Evolutionary conservation across 192 early-diverging fungal species (phyloP).

Genomic region (Coemansia sp.): DNA sequence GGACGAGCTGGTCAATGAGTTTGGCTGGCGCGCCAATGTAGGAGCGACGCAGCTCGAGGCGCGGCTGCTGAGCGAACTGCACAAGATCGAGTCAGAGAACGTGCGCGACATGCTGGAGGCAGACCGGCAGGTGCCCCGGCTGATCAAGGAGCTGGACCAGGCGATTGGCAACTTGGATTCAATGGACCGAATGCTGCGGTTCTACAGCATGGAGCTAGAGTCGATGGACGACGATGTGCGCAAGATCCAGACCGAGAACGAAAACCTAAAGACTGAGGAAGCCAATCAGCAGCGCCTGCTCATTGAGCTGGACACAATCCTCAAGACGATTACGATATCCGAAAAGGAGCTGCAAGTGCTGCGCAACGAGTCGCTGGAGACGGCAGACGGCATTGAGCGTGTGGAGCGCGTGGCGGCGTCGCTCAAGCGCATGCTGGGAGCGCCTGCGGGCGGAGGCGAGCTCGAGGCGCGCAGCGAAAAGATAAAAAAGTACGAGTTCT

Average conservation of each 20-base stretch:
- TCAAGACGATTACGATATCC: constrained; percentile 66
- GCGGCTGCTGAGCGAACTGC: constrained; percentile 79
- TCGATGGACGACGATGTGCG: constrained; percentile 93
- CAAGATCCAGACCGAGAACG: constrained; percentile 91
- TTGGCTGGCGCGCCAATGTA: constrained; percentile 85
- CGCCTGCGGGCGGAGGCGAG: constrained; percentile 56
- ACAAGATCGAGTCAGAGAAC: constrained; percentile 80
- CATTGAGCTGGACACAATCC: constrained; percentile 78
- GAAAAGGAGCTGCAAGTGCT: constrained; percentile 63
- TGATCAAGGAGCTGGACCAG: constrained; percentile 81
- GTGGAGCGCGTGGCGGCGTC: constrained; percentile 66
- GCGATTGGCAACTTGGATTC: constrained; percentile 76
- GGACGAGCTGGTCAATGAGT: constrained; percentile 76
- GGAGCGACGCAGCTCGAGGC: constrained; percentile 87
- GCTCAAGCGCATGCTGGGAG: constrained; percentile 67
- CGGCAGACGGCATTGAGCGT: constrained; percentile 57
- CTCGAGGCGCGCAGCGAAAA: constrained; percentile 61
- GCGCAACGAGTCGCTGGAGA: constrained; percentile 67
- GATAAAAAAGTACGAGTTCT: constrained; percentile 65
- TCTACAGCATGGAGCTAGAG: constrained; percentile 87
- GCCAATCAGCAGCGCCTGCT: constrained; percentile 85
- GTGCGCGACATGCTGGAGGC: constrained; percentile 93
- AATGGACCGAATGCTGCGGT: constrained; percentile 84
- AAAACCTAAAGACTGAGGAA: constrained; percentile 85
- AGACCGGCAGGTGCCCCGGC: constrained; percentile 77